Conservation (phyloP, 306 rosid genomes). For the Trichosanthes truncata region DNA sequence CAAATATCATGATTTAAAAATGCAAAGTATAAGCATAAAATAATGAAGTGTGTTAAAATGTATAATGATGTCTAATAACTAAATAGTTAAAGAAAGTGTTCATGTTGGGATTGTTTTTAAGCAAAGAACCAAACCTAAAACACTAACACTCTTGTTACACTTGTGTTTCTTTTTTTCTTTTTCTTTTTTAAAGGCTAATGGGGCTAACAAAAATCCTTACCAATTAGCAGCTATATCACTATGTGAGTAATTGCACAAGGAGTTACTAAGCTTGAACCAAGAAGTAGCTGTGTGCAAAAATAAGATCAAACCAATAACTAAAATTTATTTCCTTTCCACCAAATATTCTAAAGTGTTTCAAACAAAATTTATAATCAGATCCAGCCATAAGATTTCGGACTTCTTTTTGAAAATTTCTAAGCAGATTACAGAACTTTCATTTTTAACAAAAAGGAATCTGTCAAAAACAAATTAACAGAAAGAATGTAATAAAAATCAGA, state of each 20-base stretch:
- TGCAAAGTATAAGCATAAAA: not conserved
- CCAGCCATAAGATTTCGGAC: not conserved
- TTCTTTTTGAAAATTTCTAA: not conserved
- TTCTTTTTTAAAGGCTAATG: not conserved
- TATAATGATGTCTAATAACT: no score
- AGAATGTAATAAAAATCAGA: not conserved
- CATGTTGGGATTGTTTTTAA: not conserved
- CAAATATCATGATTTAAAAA: not conserved
- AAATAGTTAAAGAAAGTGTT: not conserved
- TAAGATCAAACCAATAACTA: not conserved
- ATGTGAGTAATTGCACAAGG: not conserved
- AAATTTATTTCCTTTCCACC: not conserved
- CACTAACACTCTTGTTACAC: not conserved
- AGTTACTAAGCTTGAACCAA: not conserved
- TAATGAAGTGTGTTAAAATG: no score
- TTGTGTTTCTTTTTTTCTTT: no score
- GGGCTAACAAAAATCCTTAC: not conserved
- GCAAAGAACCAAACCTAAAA: not conserved
- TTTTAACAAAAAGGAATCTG: not conserved
- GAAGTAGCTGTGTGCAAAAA: not conserved
- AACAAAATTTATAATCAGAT: not conserved
- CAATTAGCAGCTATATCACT: not conserved
- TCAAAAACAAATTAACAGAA: not conserved
- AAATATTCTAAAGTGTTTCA: not conserved
- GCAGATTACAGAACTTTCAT: not conserved